Base-by-base conservation (phyloP, 2,329 filamentous ascomycete genomes). In the Samsoniella hepiali region DNA sequence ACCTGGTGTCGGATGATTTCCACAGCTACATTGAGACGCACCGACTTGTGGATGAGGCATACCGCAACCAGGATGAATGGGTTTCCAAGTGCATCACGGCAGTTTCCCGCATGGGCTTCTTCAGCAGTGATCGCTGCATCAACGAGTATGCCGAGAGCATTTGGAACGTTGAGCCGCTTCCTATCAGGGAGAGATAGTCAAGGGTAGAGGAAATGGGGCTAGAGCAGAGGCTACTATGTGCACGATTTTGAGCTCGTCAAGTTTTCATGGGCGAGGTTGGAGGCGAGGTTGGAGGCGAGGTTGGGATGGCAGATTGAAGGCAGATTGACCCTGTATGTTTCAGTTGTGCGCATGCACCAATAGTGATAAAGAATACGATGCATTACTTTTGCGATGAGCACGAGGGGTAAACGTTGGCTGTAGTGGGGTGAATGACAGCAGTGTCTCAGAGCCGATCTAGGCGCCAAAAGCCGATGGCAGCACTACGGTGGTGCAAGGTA, bases 1-100 rank as follows among this genome's bases (percentile, higher is more conserved):
- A 99, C 77, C 86, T 99, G 36, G 93, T 98, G 55, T 97, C 92
- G 45, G 95, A 99, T 73, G 95, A 99, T 77, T 99, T 99, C 84
- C 88, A 91, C 78, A 94, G 90, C 73, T 99, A 99, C 79, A 82
- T 96, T 70, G 87, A 94, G 77, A 97, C 95, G 8, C 95, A 99
- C 67, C 84, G 87, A 64, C 83, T 97, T 62, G 93, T 99, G 38
- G 95, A 99, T 72, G 89, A 94, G 78, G 89, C 92, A 58, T 99
- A 96, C 82, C 87, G 87, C 77, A 90, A 98, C 78, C 91, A 94
- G 75, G 93, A 97, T 65, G 89, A 91, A 71, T 99, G 95, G 95
- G 79, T 96, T 64, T 89, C 87, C 66, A 97, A 97, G 84, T 89
- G 85, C 67, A 98, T 99, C 72, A 88, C 85, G 49, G 91, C 90